Percentiles rank a stretch among this genome's conserved stretches.
Conservation (phyloP, 352 stramenopile genomes). For the Phytopythium helicoides region DNA sequence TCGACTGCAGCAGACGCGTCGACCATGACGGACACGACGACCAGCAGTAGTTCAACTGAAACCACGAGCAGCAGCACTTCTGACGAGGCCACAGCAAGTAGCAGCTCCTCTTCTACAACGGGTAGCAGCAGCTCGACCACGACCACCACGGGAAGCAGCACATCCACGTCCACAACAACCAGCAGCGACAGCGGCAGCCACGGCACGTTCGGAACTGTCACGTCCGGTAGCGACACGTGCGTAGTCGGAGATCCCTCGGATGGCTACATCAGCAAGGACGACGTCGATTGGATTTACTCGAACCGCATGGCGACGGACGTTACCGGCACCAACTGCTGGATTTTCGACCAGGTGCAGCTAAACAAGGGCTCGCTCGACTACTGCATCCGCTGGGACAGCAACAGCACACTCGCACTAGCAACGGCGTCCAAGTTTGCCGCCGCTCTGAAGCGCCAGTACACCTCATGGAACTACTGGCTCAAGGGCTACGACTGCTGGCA, state of each 20-base stretch:
- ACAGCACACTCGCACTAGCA: constrained; percentile 29
- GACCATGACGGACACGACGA: too few relatives aligned
- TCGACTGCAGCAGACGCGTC: too few relatives aligned
- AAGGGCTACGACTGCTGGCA: constrained; percentile 35
- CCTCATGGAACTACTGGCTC: constrained; percentile 21
- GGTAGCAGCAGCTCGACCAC: too few relatives aligned
- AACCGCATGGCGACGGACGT: constrained; percentile 22
- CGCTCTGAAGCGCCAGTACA: constrained; percentile 34
- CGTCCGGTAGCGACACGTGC: constrained; percentile 18
- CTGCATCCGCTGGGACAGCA: constrained; percentile 51
- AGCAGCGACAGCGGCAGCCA: too few relatives aligned
- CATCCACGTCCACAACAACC: too few relatives aligned
- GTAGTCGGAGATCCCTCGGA: constrained; percentile 19
- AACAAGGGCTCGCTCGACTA: constrained; percentile 33
- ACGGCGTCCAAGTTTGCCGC: constrained; percentile 41
- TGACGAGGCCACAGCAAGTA: too few relatives aligned
- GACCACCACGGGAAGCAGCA: too few relatives aligned
- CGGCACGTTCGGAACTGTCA: constrained; percentile 23
- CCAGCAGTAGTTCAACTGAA: too few relatives aligned
- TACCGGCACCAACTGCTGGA: constrained; percentile 25
- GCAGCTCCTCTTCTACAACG: too few relatives aligned
- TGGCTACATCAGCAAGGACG: constrained; percentile 14
- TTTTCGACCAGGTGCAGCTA: constrained; percentile 39
- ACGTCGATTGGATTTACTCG: constrained; percentile 15
- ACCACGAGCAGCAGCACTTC: too few relatives aligned